Evolutionary conservation across 1,284 basidiomycete genomes (phyloP), one percentile per base, ranked within the genome.

Genomic region (Psilocybe mexicana): DNA sequence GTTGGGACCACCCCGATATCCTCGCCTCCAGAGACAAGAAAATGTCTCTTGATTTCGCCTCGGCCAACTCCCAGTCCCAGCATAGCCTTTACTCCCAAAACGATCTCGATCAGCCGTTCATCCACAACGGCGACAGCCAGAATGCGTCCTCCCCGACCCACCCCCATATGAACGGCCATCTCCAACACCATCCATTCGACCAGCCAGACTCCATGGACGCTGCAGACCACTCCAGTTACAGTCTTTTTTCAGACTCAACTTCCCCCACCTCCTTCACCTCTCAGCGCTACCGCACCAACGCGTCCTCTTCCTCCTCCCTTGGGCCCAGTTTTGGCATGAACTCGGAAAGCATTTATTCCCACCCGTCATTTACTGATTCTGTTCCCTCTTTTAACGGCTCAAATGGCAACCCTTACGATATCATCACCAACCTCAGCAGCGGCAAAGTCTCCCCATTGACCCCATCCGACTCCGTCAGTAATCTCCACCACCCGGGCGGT

Each of bases 391-490:
- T 87, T 70, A 75, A 77, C 33, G 74, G 76, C 48, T 74, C 77
- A 11, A 81, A 74, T 63, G 68, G 75, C 54, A 77, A 77, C 67
- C 77, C 83, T 2, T 90, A 87, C 73, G 85, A 86, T 70, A 80
- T 87, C 64, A 84, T 88, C 66, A 76, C 73, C 69, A 79, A 79
- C 61, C 72, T 87, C n/a, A 80, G 78, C 72, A 86, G 84, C 58
- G 87, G 86, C 61, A 89, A 89, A 70, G 84, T 86, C 48, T 90
- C 89, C 14, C 88, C 88, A 0, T 76, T 89, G 47, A 87, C 86
- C 4, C 88, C 87, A 42, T 85, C 71, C 65, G 88, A 90, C 70
- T 74, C 84, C 46, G 81, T 83, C 56, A 74, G 75, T 54, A 74
- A 74, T 52, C 76, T 88, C 4, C 85, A 85, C 60, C 82, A 81